Evolutionary conservation across 176 grass and related monocot genomes (phyloP).

Genomic region (Oryza brachyantha): DNA sequence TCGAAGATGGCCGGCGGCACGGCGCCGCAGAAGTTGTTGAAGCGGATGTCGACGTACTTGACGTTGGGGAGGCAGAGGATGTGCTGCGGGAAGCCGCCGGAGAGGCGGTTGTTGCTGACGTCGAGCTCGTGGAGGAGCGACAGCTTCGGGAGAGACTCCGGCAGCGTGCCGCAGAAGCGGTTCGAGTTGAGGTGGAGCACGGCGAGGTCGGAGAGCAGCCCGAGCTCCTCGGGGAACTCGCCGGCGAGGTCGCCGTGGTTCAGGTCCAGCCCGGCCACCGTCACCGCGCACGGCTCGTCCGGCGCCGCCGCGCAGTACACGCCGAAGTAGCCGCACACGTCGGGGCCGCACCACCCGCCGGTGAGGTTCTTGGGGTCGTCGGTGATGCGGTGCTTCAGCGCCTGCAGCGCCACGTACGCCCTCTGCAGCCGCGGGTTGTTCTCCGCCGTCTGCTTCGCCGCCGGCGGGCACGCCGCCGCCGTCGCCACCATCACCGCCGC

Average conservation of each 20-base stretch:
- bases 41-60: constrained; percentile 72
- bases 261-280: constrained; percentile 70
- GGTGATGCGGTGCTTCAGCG: constrained; percentile 59
- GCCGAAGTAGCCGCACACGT: constrained; percentile 82
- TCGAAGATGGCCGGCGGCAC: constrained; percentile 63
- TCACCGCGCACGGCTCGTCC: constrained; percentile 35
- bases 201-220: constrained; percentile 67
- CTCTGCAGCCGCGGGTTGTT: constrained; percentile 60
- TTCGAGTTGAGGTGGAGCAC: constrained; percentile 91
- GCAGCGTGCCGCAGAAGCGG: constrained; percentile 54
- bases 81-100: constrained; percentile 64
- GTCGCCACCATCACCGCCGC: constrained; percentile 27
- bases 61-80: constrained; percentile 65
- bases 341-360: constrained; percentile 53
- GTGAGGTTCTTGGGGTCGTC: constrained; percentile 72
- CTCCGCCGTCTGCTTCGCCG: constrained; percentile 41
- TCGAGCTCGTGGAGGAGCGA: constrained; percentile 69
- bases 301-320: constrained; percentile 67
- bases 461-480: neutral
- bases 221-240: constrained; percentile 60
- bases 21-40: constrained; percentile 62
- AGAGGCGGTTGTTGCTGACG: constrained; percentile 79
- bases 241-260: constrained; percentile 60
- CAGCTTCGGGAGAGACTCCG: constrained; percentile 40
- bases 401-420: constrained; percentile 76